Percentiles rank a stretch among this genome's conserved stretches.
Conservation (phyloP, 2,329 filamentous ascomycete genomes). For the Clathrospora elynae region DNA sequence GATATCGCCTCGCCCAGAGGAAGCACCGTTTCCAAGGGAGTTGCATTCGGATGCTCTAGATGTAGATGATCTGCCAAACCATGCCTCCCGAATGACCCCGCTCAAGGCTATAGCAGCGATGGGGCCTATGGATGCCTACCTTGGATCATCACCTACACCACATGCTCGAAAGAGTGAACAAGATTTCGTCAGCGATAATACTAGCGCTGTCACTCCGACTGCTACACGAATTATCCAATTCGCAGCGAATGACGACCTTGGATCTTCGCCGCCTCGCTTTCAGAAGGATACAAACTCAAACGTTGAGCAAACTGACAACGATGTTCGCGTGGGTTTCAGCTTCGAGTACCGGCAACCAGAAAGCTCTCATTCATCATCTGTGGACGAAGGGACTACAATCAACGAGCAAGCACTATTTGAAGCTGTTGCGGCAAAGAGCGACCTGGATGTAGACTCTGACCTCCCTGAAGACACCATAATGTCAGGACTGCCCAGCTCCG, state of each 20-base stretch:
- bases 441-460: conserved; percentile 8
- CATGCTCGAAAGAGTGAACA: conserved; percentile 35
- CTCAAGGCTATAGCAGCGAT: conserved; percentile 32
- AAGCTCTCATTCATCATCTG: conserved; percentile 24
- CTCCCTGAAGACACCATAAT: conserved; percentile 17
- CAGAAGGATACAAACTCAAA: conserved; percentile 15
- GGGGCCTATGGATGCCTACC: conserved; percentile 43
- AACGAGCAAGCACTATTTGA: conserved; percentile 34
- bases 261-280: conserved; percentile 46
- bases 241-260: conserved; percentile 33
- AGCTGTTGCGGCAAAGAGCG: conserved; percentile 12
- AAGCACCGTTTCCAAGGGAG: conserved; percentile 32
- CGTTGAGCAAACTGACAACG: not conserved
- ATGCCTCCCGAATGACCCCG: conserved; percentile 34
- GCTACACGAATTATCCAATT: conserved; percentile 31
- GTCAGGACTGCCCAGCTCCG: conserved; percentile 38
- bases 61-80: conserved; percentile 31
- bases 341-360: conserved; percentile 29
- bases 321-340: conserved; percentile 23
- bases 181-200: conserved; percentile 35
- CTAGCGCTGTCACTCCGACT: conserved; percentile 35
- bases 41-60: conserved; percentile 37
- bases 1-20: conserved; percentile 22
- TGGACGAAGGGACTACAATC: conserved; percentile 43
- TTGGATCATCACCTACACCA: conserved; percentile 47